Base-by-base conservation (phyloP, 495 filamentous ascomycete genomes). In the Talaromyces ruber region DNA sequence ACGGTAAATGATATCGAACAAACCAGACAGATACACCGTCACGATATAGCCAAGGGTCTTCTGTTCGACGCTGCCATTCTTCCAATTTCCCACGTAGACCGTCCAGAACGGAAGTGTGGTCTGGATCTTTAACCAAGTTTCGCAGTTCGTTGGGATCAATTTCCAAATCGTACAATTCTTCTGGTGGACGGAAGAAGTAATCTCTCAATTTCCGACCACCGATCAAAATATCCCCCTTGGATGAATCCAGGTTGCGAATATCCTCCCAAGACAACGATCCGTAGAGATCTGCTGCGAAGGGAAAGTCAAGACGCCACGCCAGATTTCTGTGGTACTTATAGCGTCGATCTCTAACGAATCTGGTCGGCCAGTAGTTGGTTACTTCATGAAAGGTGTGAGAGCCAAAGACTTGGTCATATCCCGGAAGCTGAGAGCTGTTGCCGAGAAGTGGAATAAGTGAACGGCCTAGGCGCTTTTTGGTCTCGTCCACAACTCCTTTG, bases 311-410 rank as follows among this genome's bases (percentile, higher is more conserved):
- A 8, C 67, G 61, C 66, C 68, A 76, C 1, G 72, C 75, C 1
- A 78, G 60, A 57, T 79, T 79, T 45, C 76, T 70, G 57, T 79
- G 76, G 59, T 79, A 79, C 55, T 79, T 79, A 65, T 68, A 75
- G 16, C 65, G 51, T 5, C 64, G 64, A 6, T 68, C 70, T 39
- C 76, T 68, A 5, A 78, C 37, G 64, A 71, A 70, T 6, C 76
- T 69, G 2, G 76, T 79, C 1, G 76, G 76, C 66, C 69, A 79
- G 61, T 78, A 79, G 62, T 78, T 78, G 22, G 69, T 71, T 2
- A 76, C 58, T 62, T 79, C 76, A 56, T 79, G 76, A 65, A 79
- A 78, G 11, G 76, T 79, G 61, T 79, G 76, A 11, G 73, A 76
- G 21, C 76, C 75, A 57, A 75, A 78, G n/a, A 78, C 66, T 29